Base-by-base conservation (phyloP, 768 basidiomycete species). In the Termitomyces sp. region DNA sequence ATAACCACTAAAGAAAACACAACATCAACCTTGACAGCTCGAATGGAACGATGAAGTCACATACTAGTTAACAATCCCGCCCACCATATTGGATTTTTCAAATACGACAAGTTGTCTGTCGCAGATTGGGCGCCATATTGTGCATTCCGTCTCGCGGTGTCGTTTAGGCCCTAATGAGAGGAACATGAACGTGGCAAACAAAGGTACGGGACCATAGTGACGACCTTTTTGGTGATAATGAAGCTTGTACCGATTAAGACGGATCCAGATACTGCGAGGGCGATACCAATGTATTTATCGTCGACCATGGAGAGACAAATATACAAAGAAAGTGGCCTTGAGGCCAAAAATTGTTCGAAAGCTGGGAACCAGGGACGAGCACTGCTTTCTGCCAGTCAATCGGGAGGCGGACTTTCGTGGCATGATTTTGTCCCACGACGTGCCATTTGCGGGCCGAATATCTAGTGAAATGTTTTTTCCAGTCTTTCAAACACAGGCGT, bases 181-280 rank as follows among this genome's bases (percentile, higher is more conserved):
- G 46, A 40, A 53, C 22, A 58, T 62, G 44, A 61, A 52, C 37
- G 24, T 36, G 26, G 18, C 22, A 14, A 42, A 45, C n/a, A 44
- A 24, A 36, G 22, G 40, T 10, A 58, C 10, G 12, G 26, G 12
- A 54, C n/a, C 57, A 14, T 26, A 32, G 40, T 42, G 44, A 53
- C 24, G 63, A 91, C 96, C 89, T 97, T 98, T 84, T 99, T 99
- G 18, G 96, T 99, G 70, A 99, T 96, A 69, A 99, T 97, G 72
- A 95, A 97, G 72, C 94, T 96, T 39, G 89, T 91, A 50, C 97
- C 96, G 64, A 98, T 98, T 58, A 90, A 87, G 26, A 91, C 68
- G 13, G 91, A 90, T 64, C 93, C 85, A 20, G 87, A 86, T 49
- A 98, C 74, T 53, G 97, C 95, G 55, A 99, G 84, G 26, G 85